Evolutionary conservation across 2,329 filamentous ascomycete species (phyloP), one percentile per base, ranked within the genome.

Genomic region (Pseudogymnoascus sp.): DNA sequence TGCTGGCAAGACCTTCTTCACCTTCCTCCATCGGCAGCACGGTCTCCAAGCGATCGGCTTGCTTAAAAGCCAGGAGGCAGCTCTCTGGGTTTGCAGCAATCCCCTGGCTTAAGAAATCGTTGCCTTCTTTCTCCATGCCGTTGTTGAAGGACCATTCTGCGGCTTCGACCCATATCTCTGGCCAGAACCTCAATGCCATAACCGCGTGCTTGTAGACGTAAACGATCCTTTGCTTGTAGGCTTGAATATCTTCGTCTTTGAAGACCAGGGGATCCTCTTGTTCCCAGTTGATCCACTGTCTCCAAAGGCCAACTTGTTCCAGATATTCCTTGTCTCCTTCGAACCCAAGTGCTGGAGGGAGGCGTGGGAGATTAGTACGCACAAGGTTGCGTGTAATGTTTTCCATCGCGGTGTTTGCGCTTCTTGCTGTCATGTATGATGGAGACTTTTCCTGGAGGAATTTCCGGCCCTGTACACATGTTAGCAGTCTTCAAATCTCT

Each of bases 401-500:
- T 61, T 96, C 90, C n/a, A 97, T 78, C 37, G 91, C 89, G 41
- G 90, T 93, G 70, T 91, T 91, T 41, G 91, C 91, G 66, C 89
- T 92, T 72, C 95, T 88, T 59, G 95, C 94, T 14, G 92, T 95
- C 91, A 99, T 96, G 73, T 97, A 99, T 2, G 88, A 84, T 1
- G 93, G 89, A 0, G 93, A 97, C 64, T 89, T 87, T 70, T 99
- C 94, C 71, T 96, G 91, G 3, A 99, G 81, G 67, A 96, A 92
- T 74, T 97, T 97, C 22, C 93, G 90, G 41, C 91, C 94, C 89
- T 93, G 59, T n/a, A 28, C 34, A 63, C 61, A 63, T 47, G 16
- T 69, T 61, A 65, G 60, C 66, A 64, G 66, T 60, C 38, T 60
- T 43, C 63, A 34, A 65, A 59, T 16, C 38, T 43, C 38, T 47